Evolutionary conservation across 1,139 yeast genomes (phyloP).

Genomic region (Debaryomyces sp.): DNA sequence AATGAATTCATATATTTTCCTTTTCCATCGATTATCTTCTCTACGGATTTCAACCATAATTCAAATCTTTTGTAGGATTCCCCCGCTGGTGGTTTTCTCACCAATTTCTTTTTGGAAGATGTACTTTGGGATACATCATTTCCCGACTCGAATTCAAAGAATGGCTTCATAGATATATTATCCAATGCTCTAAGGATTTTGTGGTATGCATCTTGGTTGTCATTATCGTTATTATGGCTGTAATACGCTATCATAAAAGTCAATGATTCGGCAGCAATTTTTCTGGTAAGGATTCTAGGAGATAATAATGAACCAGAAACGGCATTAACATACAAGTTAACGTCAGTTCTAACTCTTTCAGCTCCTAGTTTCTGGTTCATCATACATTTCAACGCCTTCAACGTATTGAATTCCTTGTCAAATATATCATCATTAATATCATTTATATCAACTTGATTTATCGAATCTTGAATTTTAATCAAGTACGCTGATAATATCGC

Average conservation of each 20-base stretch:
- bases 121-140: slow-evolving; percentile 13
- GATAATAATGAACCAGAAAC: slow-evolving; percentile 51
- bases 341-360: slow-evolving; percentile 45
- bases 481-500: slow-evolving; percentile 62
- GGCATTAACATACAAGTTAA: slow-evolving; percentile 43
- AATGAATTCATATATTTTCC: slow-evolving; percentile 83
- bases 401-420: slow-evolving; percentile 50
- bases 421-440: slow-evolving; percentile 49
- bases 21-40: slow-evolving; percentile 77
- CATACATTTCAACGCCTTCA: slow-evolving; percentile 50
- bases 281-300: slow-evolving; percentile 71
- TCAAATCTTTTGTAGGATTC: slow-evolving; percentile 64
- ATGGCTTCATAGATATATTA: slow-evolving; percentile 60
- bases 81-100: slow-evolving; percentile 44
- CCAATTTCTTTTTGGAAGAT: slow-evolving; percentile 26
- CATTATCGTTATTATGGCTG: slow-evolving; percentile 29
- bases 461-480: slow-evolving; percentile 42
- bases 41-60: slow-evolving; percentile 80
- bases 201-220: slow-evolving; percentile 53
- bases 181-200: slow-evolving; percentile 69
- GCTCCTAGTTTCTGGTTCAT: slow-evolving; percentile 52
- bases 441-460: slow-evolving; percentile 32
- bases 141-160: slow-evolving; percentile 48
- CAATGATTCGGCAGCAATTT: slow-evolving; percentile 76
- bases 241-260: slow-evolving; percentile 52